Base-by-base conservation (phyloP, 2,329 filamentous ascomycete species). In the Fusarium sp. region DNA sequence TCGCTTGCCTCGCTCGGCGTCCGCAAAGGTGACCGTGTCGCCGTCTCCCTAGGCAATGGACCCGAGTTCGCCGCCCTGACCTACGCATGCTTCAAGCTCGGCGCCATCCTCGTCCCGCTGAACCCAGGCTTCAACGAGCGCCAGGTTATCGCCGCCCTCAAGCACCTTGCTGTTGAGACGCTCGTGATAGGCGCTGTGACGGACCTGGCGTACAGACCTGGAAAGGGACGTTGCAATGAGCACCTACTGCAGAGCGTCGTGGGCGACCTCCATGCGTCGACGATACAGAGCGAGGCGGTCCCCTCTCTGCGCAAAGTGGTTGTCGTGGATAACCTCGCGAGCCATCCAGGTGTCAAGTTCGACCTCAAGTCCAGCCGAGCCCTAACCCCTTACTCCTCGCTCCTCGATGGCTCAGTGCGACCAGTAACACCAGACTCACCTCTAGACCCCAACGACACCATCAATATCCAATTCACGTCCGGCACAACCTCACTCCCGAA, bases 391-490 rank as follows among this genome's bases (percentile, higher is more conserved):
- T 87, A 86, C 71, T 61, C 80, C 2, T 58, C 72, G 2, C 79
- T 90, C 31, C 73, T 84, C 40, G 65, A 74, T 15, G 72, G 78
- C 15, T 78, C 80, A 0, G 68, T 76, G 3, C 62, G 74, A 0
- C 16, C 77, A 3, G 74, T 89, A 2, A 75, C 66, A 18, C 86
- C 87, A 0, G 83, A 86, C 57, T 59, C 78, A 27, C 82, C 82
- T 0, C 83, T 91, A 2, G 71, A 84, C 15, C 85, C 90, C 0
- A 79, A 88, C 65, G 95, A 98, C 53, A 90, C 92, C 3, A 91
- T 97, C 71, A 98, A 98, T 78, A 97, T 98, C 70, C 95, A 98
- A 79, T 98, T 98, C 83, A 99, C 96, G 0, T 95, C 92, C 0
- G 96, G 95, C n/a, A 98, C 96, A 0, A 98, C 96, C 0, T 93